phyloP scores from a whole-genome alignment of 1,284 basidiomycete genomes.

The Ustanciosporium gigantosporum region DNA sequence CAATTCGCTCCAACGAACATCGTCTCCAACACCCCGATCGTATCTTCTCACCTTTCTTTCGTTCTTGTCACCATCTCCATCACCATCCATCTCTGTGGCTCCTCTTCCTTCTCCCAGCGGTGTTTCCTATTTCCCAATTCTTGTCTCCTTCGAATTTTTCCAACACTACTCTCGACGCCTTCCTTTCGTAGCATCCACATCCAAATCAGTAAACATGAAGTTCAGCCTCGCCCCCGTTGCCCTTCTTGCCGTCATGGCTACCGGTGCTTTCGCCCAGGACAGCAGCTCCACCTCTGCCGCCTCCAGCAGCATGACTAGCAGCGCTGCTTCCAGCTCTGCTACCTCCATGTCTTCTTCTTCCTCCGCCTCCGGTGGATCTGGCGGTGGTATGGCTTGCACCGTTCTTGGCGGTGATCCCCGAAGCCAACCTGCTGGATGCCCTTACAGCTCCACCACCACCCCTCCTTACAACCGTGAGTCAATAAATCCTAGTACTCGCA shows the following conservation, averaged over 20 bases:
- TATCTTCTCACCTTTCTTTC: no score
- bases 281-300: constrained; percentile 5
- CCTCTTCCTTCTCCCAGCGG: neutral
- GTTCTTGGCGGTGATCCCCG: constrained; percentile 37
- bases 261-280: constrained; percentile 39
- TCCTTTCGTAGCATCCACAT: no score
- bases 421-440: constrained; percentile 25
- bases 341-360: constrained; percentile 24
- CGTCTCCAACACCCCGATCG: no score
- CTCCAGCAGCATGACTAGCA: neutral
- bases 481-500: no score
- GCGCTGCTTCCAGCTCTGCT: constrained; percentile 1
- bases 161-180: no score
- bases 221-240: constrained; percentile 43
- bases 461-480: constrained; percentile 52
- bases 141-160: no score
- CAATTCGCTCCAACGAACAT: no score
- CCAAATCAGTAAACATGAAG: constrained; percentile 38
- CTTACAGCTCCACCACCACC: constrained; percentile 42
- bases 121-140: no score
- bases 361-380: constrained; percentile 7
- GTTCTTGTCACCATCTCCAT: no score
- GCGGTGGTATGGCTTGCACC: constrained; percentile 27
- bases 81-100: no score
- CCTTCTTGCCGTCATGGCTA: constrained; percentile 41